phyloP scores from a whole-genome alignment of 805 yeast genomes.

The Candida bentonensis region DNA sequence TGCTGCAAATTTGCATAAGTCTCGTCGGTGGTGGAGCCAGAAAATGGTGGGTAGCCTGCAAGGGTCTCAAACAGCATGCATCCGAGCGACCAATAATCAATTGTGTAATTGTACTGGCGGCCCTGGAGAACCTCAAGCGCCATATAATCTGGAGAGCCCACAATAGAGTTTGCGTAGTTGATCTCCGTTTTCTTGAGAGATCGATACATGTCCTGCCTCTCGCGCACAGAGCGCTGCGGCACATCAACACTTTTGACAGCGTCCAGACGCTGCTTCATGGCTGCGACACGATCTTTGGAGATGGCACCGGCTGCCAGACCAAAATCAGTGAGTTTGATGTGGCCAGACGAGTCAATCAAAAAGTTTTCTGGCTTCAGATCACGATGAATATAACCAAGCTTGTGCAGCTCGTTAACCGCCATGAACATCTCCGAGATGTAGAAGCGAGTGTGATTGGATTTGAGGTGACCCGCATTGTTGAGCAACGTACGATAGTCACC shows the following conservation, averaged over 20 bases:
- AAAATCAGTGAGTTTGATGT: slow-evolving; percentile 86
- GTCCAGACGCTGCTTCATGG: slow-evolving; percentile 56
- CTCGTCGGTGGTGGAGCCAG: slow-evolving; percentile 87
- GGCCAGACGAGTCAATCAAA: slow-evolving; percentile 79
- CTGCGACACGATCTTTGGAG: slow-evolving; percentile 82
- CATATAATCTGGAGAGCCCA: slow-evolving; percentile 98
- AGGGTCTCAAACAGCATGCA: slow-evolving; percentile 93
- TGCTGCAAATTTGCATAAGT: slow-evolving; percentile 86
- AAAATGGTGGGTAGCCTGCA: slow-evolving; percentile 94
- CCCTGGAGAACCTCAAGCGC: slow-evolving; percentile 96
- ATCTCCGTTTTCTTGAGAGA: slow-evolving; percentile 58
- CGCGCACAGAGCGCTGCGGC: slow-evolving; percentile 60
- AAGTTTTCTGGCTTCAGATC: slow-evolving; percentile 94
- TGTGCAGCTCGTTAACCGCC: slow-evolving; percentile 85
- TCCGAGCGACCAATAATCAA: slow-evolving; percentile 97
- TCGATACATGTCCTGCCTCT: slow-evolving; percentile 77
- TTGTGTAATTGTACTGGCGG: slow-evolving; percentile 83
- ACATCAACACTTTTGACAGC: slow-evolving; percentile 66
- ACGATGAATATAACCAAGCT: slow-evolving; percentile 90
- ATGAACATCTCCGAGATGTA: slow-evolving; percentile 94
- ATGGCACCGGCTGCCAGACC: slow-evolving; percentile 96
- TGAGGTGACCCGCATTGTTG: slow-evolving; percentile 82
- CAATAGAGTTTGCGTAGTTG: slow-evolving; percentile 86
- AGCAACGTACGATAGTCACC: slow-evolving; percentile 94
- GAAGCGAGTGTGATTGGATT: slow-evolving; percentile 91